Evolutionary conservation across 2,329 filamentous ascomycete genomes (phyloP), one percentile per base, ranked within the genome.

Genomic region (Pestalotiopsis sp.): DNA sequence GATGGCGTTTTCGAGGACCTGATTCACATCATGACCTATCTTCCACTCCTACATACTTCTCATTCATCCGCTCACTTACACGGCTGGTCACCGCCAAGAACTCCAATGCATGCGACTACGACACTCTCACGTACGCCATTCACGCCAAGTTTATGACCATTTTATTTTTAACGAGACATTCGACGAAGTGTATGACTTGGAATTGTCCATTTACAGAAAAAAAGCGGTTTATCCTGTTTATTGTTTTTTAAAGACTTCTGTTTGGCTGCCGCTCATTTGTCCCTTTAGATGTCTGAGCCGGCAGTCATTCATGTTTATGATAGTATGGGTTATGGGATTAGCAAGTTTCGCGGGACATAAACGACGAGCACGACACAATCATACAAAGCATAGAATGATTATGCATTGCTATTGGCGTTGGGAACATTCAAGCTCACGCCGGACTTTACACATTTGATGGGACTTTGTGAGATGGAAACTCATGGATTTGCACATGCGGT

Each of bases 1-100:
- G 81, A 81, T 76, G 81, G 82, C 81, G 82, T 83, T 82, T 70
- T 76, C 71, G 71, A 74, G 75, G 78, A 77, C 78, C 79, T 80
- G 78, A 80, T 77, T 78, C 78, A 72, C 72, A 76, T 77, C 74
- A 77, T 76, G 74, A 77, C 73, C 72, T 71, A 70, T 70, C 72
- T 70, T 68, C 67, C 66, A 68, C 67, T 68, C 69, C 23, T 72
- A 73, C 73, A 62, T 73, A 73, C 71, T 70, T 72, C 76, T 70
- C 67, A 68, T 73, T 74, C 69, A 70, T 73, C 63, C 73, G 65
- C 72, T 75, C 73, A 69, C 71, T 75, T 71, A 65, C 31, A 57
- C 73, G 74, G 76, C 74, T 75, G 76, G 76, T 76, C 76, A 76
- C 74, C 74, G 74, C 74, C 73, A 72, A 59, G 71, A 59, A 66